phyloP scores from a whole-genome alignment of 2,329 filamentous ascomycete species.

The Aciculosporium take region DNA sequence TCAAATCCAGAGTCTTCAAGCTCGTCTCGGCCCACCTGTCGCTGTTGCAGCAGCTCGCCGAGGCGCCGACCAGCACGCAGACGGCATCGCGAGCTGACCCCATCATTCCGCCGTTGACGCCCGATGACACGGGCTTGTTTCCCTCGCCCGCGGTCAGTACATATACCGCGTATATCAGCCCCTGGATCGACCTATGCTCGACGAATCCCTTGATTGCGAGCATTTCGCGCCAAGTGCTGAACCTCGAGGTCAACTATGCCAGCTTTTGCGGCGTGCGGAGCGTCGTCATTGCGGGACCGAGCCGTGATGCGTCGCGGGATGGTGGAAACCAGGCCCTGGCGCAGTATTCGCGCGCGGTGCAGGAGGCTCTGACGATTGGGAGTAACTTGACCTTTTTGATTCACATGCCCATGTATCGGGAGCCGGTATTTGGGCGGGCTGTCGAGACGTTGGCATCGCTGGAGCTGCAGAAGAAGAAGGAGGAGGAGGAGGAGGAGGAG shows the following conservation, averaged over 20 bases:
- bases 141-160: constrained; percentile 57
- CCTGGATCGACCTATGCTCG: constrained; percentile 86
- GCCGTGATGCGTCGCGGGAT: constrained; percentile 41
- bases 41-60: constrained; percentile 26
- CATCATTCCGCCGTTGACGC: constrained; percentile 54
- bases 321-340: constrained; percentile 38
- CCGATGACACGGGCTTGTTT: constrained; percentile 62
- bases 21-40: constrained; percentile 43
- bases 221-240: constrained; percentile 78
- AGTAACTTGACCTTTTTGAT: constrained; percentile 68
- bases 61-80: constrained; percentile 23
- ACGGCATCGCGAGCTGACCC: constrained; percentile 39
- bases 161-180: constrained; percentile 65
- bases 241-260: constrained; percentile 84
- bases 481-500: neutral
- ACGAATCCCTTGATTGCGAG: constrained; percentile 69
- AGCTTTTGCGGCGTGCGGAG: constrained; percentile 85
- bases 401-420: constrained; percentile 70
- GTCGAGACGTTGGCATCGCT: constrained; percentile 36
- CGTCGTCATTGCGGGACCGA: constrained; percentile 68
- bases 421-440: constrained; percentile 43
- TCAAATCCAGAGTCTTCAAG: constrained; percentile 52
- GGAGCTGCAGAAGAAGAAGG: constrained; percentile 16
- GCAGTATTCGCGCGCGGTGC: constrained; percentile 72
- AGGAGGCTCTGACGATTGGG: constrained; percentile 62